Percentiles rank a stretch among this genome's conserved stretches.
These are phyloP conservation scores for Cyamopsis tetragonoloba DNA, from an alignment of 306 rosid species.

Conservation along the genomic window DNA sequence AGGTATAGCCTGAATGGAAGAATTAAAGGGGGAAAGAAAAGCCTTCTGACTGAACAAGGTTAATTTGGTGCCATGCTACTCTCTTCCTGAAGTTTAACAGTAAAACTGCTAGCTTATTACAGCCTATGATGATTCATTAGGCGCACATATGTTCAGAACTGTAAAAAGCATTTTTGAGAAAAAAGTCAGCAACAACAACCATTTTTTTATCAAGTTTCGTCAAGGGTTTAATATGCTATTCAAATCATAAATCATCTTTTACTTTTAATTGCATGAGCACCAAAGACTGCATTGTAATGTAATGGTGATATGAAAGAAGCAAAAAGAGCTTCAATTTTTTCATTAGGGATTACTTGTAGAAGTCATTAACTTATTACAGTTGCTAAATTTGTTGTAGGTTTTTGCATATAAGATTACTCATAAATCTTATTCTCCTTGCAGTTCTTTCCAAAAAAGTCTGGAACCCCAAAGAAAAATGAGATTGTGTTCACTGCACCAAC, in stretches of 20 bases:
- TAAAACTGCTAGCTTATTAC: conserved; percentile 27
- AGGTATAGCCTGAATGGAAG: conserved; percentile 40
- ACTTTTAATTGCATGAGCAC: conserved; percentile 10
- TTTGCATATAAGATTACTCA: conserved; percentile 13
- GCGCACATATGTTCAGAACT: conserved; percentile 19
- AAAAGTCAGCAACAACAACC: neutral
- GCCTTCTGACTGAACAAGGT: conserved; percentile 39
- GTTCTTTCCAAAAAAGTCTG: conserved; percentile 80
- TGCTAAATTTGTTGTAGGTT: conserved; percentile 9
- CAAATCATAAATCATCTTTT: neutral
- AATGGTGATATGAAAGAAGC: neutral
- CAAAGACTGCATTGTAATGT: neutral
- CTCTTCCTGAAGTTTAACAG: conserved; percentile 18
- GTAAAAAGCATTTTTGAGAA: neutral
- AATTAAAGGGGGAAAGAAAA: conserved; percentile 36
- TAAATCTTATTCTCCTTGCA: conserved; percentile 39
- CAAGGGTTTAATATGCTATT: neutral
- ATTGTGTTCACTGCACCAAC: conserved; percentile 81
- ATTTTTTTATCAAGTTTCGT: neutral
- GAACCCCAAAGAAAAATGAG: conserved; percentile 87
- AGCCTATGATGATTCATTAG: conserved; percentile 17
- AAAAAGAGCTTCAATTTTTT: conserved; percentile 8
- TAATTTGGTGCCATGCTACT: conserved; percentile 32
- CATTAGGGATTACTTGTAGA: neutral
- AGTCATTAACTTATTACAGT: neutral